phyloP scores from a whole-genome alignment of 495 filamentous ascomycete species.

The Penicillium canariense region DNA sequence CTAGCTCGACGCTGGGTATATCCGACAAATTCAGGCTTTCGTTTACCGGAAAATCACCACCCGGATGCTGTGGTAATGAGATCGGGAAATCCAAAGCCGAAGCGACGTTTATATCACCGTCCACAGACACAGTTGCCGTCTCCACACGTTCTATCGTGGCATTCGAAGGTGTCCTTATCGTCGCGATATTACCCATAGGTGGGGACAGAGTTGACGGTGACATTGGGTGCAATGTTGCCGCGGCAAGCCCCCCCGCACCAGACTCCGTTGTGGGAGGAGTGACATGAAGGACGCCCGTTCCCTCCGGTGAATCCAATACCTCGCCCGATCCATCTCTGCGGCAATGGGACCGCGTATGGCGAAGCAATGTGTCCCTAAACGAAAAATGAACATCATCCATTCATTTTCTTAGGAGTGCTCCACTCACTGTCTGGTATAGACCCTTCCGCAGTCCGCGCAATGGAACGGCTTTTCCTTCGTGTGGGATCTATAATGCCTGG shows the following conservation, averaged over 20 bases:
- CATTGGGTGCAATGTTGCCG: not conserved
- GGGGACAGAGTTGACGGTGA: not conserved
- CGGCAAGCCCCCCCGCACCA: not conserved
- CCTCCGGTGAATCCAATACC: not conserved
- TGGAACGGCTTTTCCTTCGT: not conserved
- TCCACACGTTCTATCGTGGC: not conserved
- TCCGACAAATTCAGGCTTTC: not conserved
- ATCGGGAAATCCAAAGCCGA: not conserved
- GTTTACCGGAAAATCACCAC: not conserved
- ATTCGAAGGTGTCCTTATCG: not conserved
- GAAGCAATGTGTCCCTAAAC: conserved; percentile 22
- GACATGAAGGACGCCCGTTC: not conserved
- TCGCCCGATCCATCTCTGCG: not conserved
- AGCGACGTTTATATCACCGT: not conserved
- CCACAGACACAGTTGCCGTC: not conserved
- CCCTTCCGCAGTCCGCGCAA: not conserved
- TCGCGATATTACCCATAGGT: not conserved
- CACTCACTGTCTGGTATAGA: not conserved
- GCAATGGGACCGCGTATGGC: conserved; percentile 20
- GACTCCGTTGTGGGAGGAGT: not conserved
- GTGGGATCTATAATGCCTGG: not conserved
- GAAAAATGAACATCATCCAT: not conserved
- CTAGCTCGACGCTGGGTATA: not conserved
- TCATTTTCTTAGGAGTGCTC: too few species aligned
- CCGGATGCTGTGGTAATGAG: not conserved